phyloP scores from a whole-genome alignment of 768 basidiomycete genomes.

The Steccherinum ochraceum region DNA sequence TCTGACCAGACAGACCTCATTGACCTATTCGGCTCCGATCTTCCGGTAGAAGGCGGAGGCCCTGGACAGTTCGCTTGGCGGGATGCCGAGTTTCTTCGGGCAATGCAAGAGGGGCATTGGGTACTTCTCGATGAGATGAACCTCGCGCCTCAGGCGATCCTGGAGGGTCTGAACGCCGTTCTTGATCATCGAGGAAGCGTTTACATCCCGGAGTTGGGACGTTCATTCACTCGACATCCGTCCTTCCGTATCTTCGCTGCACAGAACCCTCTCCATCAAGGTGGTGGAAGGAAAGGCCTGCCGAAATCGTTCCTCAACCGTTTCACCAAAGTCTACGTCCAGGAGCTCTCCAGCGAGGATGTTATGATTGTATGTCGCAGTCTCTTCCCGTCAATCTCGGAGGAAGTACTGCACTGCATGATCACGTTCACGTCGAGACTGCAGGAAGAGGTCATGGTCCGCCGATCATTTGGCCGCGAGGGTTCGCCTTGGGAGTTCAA shows the following conservation, averaged over 20 bases:
- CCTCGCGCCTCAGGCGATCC: conserved; percentile 90
- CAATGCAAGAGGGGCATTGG: conserved; percentile 95
- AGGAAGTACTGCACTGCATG: conserved; percentile 59
- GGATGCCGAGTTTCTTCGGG: conserved; percentile 91
- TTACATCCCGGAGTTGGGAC: conserved; percentile 90
- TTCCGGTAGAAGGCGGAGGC: conserved; percentile 87
- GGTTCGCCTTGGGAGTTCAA: conserved; percentile 99
- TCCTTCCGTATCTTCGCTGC: conserved; percentile 97
- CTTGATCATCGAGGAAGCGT: conserved; percentile 94
- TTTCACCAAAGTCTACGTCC: conserved; percentile 95
- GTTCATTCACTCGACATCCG: conserved; percentile 83
- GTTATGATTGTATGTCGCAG: conserved; percentile 71
- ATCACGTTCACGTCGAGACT: conserved; percentile 75
- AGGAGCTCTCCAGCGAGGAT: conserved; percentile 76
- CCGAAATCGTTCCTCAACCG: conserved; percentile 97
- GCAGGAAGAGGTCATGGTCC: conserved; percentile 57
- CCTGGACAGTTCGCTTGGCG: conserved; percentile 96
- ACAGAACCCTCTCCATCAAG: conserved; percentile 94
- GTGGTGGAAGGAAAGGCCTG: conserved; percentile 94
- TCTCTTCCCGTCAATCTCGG: conserved; percentile 58
- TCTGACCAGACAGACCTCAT: conserved; percentile 97
- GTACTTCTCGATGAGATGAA: conserved; percentile 99
- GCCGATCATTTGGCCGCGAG: conserved; percentile 63
- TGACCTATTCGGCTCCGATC: conserved; percentile 93
- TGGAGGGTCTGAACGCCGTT: conserved; percentile 95